Evolutionary conservation across 352 stramenopile species (phyloP), one percentile per base, ranked within the genome.

Genomic region (Pythium rishiriense): DNA sequence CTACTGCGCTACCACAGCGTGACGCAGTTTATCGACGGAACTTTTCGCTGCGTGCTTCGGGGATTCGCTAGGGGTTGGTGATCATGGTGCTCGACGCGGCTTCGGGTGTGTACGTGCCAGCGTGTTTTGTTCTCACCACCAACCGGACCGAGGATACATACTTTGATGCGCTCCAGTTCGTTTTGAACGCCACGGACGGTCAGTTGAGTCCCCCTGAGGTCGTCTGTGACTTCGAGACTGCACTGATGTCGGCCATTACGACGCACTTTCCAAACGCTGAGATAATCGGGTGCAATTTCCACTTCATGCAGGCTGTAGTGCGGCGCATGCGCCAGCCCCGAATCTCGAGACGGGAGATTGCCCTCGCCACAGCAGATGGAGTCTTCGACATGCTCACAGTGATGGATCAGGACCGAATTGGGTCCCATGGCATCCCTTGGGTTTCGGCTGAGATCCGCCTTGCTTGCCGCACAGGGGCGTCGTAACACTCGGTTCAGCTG

Each of bases 61-160:
- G 21, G 19, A 15, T 74, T 62, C 50, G 45, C 42, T 56, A 66
- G 35, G 60, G 54, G 42, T 26, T 64, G 0, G 28, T 69, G 10
- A 28, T 69, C 29, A 70, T 74, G 67, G 56, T 74, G 4, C 56
- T 70, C n/a, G 67, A 74, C 21, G 31, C 15, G 3, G 28, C 31
- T 0, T 64, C 49, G 5, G 56, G 29, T 3, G 19, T 48, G 9
- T 75, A 53, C 24, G 52, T 66, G 0, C 64, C 58, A 37, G 68
- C 66, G n/a, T 75, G 49, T 25, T 66, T 64, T 24, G 35, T 72
- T 1, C 37, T 72, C 4, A 67, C 37, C 4, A 65, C 48, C n/a
- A 50, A 42, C 22, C 37, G 52, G 9, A 64, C 48, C 21, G n/a
- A 47, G 6, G 51, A 65, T 26, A 31, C 48, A 5, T 75, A 69